These are phyloP conservation scores for Suhomyces choctaworum DNA, from an alignment of 1,139 yeast species.

Conservation along the genomic window DNA sequence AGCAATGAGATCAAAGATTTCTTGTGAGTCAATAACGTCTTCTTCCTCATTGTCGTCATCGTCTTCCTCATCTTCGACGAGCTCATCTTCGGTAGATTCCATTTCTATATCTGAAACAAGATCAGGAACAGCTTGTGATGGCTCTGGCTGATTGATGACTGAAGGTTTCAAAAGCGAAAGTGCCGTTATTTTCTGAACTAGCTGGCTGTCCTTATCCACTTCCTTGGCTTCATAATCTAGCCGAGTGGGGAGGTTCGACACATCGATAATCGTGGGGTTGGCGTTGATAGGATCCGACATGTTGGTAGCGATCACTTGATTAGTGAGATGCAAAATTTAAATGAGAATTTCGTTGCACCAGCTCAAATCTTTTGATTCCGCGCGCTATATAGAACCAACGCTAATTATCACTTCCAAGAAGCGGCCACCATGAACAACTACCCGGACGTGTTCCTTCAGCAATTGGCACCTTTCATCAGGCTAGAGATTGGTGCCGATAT, in stretches of 20 bases:
- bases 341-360: too few species aligned
- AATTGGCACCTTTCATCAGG: conserved; percentile 36
- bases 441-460: conserved; percentile 28
- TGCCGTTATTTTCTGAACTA: conserved; percentile 23
- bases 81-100: conserved; percentile 14
- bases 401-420: too few species aligned
- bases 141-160: conserved; percentile 4
- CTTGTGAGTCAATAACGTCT: conserved; percentile 73
- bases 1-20: conserved; percentile 66
- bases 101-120: conserved; percentile 29
- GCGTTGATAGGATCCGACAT: conserved; percentile 86
- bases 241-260: conserved; percentile 74
- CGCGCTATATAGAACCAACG: too few species aligned
- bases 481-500: conserved; percentile 4
- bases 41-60: conserved; percentile 38
- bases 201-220: conserved; percentile 18
- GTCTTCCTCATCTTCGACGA: conserved; percentile 15
- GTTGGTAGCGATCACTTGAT: neutral
- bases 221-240: conserved; percentile 20
- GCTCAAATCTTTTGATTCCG: too few species aligned
- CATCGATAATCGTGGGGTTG: conserved; percentile 83
- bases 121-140: conserved; percentile 22
- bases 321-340: neutral
- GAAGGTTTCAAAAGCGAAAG: conserved; percentile 23
- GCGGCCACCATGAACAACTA: conserved; percentile 37